phyloP scores from a whole-genome alignment of 2,329 filamentous ascomycete genomes.

The Colletotrichum theobromicola region DNA sequence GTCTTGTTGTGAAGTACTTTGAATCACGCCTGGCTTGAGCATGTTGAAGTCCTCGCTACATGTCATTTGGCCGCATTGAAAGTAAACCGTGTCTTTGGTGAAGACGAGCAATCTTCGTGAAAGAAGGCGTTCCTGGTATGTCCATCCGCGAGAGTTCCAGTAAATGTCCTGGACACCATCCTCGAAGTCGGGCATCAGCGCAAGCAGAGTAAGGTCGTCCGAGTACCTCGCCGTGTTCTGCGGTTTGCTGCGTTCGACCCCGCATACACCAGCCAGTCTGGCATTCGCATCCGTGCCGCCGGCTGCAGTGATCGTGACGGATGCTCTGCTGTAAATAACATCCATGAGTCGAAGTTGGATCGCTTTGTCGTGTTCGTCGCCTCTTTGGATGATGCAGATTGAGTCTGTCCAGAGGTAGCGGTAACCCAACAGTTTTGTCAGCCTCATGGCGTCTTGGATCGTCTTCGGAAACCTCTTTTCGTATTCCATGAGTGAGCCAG shows the following conservation, averaged over 20 bases:
- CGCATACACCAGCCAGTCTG: neutral
- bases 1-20: neutral
- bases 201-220: neutral
- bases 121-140: neutral
- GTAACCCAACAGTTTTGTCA: neutral
- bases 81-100: neutral
- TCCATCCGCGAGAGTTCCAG: neutral
- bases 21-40: neutral
- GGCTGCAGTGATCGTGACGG: neutral
- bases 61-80: neutral
- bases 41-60: neutral
- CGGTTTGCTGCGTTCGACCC: neutral
- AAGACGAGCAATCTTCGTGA: neutral
- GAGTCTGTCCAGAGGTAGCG: neutral
- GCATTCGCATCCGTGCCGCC: neutral
- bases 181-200: neutral
- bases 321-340: neutral
- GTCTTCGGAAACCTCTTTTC: neutral
- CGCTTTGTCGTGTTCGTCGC: neutral
- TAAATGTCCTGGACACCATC: neutral
- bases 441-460: neutral
- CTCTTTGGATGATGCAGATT: neutral
- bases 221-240: neutral
- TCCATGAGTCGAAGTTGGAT: neutral
- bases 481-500: neutral